phyloP scores from a whole-genome alignment of 495 filamentous ascomycete species.

The Tuber magnatum region DNA sequence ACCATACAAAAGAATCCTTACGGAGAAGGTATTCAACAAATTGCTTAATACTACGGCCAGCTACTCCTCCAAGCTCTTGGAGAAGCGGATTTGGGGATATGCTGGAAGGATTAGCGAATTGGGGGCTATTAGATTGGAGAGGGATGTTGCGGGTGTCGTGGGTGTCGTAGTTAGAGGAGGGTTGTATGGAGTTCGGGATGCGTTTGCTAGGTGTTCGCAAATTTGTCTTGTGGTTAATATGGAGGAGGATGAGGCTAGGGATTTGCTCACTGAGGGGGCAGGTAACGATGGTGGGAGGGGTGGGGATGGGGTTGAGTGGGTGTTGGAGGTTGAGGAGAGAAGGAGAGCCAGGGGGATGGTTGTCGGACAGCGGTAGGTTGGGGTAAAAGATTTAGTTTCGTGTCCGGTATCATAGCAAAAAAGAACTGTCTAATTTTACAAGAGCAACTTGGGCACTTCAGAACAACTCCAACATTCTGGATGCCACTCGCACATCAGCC shows the following conservation, averaged over 20 bases:
- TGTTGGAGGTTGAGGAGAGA: slow-evolving; percentile 57
- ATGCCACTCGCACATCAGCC: not conserved
- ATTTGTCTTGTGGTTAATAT: slow-evolving; percentile 86
- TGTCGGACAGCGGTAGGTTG: slow-evolving; percentile 4
- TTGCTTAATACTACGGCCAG: slow-evolving; percentile 64
- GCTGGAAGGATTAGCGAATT: slow-evolving; percentile 71
- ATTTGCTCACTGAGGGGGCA: slow-evolving; percentile 45
- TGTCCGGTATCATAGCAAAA: not conserved
- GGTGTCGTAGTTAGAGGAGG: slow-evolving; percentile 65
- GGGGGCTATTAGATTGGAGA: slow-evolving; percentile 78
- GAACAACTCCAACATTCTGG: not conserved
- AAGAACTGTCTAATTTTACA: not conserved
- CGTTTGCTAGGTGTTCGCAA: slow-evolving; percentile 72
- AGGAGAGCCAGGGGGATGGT: slow-evolving; percentile 57
- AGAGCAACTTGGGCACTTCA: not conserved
- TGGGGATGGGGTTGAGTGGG: slow-evolving; percentile 50
- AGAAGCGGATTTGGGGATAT: slow-evolving; percentile 85
- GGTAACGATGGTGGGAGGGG: slow-evolving; percentile 46
- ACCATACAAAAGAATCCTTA: slow-evolving; percentile 80
- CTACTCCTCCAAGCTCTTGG: slow-evolving; percentile 68
- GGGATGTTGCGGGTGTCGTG: slow-evolving; percentile 76
- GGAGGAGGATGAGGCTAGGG: slow-evolving; percentile 97
- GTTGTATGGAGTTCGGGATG: slow-evolving; percentile 70
- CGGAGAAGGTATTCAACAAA: slow-evolving; percentile 58
- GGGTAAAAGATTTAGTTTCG: not conserved